A percentile compares a stretch with the other conserved stretches of the same genome.
Evolutionary conservation across 169 alveolate species (phyloP).

Genomic region (Babesia caballi): DNA sequence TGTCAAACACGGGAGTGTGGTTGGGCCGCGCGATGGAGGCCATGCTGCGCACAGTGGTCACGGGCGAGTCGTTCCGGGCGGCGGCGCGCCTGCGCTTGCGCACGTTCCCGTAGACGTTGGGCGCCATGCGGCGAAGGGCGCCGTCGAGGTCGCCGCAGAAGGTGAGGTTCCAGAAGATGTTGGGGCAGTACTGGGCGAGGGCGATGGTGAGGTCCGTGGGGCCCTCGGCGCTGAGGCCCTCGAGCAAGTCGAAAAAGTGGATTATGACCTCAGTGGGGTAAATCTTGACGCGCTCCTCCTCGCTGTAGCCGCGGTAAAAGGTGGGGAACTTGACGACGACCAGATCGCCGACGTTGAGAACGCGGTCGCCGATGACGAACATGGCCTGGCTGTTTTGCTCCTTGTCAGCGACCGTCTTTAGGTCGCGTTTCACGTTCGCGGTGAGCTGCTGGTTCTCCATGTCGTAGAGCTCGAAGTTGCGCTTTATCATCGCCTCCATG

Average conservation of each 20-base stretch:
- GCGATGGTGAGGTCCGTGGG: slow-evolving; percentile 10
- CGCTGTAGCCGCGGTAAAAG: slow-evolving; percentile 4
- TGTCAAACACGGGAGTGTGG: slow-evolving; percentile 34
- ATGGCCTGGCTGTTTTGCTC: not conserved
- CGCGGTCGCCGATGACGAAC: slow-evolving; percentile 3
- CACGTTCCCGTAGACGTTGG: slow-evolving; percentile 12
- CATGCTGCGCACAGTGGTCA: not conserved
- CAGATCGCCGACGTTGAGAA: slow-evolving; percentile 21
- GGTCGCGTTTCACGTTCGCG: slow-evolving; percentile 1
- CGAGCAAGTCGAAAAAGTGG: slow-evolving; percentile 19
- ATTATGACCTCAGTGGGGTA: not conserved
- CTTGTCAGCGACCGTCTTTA: not conserved
- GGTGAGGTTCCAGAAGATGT: slow-evolving; percentile 60
- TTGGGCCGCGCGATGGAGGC: not conserved
- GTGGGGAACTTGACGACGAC: slow-evolving; percentile 40
- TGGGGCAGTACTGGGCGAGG: slow-evolving; percentile 65
- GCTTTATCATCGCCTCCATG: slow-evolving; percentile 29
- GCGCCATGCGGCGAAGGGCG: slow-evolving; percentile 23
- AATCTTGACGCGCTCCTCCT: slow-evolving; percentile 35
- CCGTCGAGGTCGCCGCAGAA: slow-evolving; percentile 40
- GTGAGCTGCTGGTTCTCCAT: not conserved
- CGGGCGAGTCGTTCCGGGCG: not conserved
- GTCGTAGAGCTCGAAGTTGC: slow-evolving; percentile 17
- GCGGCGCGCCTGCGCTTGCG: slow-evolving; percentile 29
- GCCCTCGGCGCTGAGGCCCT: slow-evolving; percentile 9